Base-by-base conservation (phyloP, 2,329 filamentous ascomycete genomes). In the Pseudogymnoascus sp. region DNA sequence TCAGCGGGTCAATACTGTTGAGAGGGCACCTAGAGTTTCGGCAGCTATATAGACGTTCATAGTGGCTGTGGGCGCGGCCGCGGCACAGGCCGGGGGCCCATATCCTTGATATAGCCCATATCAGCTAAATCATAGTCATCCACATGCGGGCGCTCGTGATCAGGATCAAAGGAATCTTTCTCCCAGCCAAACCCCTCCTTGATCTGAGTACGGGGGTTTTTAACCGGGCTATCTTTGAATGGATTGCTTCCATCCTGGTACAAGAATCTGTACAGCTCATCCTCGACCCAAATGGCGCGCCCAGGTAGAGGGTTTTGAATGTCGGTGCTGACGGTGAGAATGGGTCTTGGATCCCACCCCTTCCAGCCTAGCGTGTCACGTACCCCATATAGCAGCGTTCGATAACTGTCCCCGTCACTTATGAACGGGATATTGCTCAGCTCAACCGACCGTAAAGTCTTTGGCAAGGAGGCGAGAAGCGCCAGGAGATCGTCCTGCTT, bases 391-490 rank as follows among this genome's bases (percentile, higher is more conserved):
- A 73, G 65, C 4, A 73, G 56, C 8, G 65, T 56, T 38, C 65
- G 16, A 42, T 65, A 67, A 35, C 65, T 50, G 29, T 35, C 44
- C 7, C 11, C 2, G 10, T 62, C 38, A 53, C 47, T 26, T 13
- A 71, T 1, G 24, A 75, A 75, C 2, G 7, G 8, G 0, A 76
- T 65, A 11, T 71, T 72, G 50, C 73, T 76, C 5, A 78, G 65
- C 29, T 77, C 70, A 0, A 76, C 64, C 1, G 72, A 72, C 8
- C 68, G 66, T 0, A 76, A 21, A 0, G 71, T 72, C 0, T 21
- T 6, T 3, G 73, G 74, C 0, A 78, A 60, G 0, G 59, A 62
- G 1, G 56, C 40, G 13, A 77, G 70, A 1, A 76, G 61, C 0
- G 65, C 62, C 7, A 76, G 53, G 0, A 76, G 31, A 35, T 74